Evolutionary conservation across 345 rosid species (phyloP).

Genomic region (Eucalyptus regnans): DNA sequence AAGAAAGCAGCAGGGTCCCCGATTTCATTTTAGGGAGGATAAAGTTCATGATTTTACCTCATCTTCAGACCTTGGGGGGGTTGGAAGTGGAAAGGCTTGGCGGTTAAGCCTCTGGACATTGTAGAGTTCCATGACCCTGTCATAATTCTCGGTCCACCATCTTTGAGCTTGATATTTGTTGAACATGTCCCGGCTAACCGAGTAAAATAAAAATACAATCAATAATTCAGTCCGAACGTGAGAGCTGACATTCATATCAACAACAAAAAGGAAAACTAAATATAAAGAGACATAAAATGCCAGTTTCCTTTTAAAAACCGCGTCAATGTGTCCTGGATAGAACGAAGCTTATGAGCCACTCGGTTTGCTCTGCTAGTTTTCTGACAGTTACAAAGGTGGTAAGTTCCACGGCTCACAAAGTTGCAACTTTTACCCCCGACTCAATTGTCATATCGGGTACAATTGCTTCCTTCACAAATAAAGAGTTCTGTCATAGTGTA

Average conservation of each 20-base stretch:
- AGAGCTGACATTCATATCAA: not conserved
- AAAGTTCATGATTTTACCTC: conserved; percentile 46
- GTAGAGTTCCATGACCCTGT: conserved; percentile 90
- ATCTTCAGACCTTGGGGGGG: conserved; percentile 89
- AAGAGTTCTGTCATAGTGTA: not conserved
- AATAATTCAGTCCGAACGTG: not conserved
- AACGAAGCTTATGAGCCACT: not conserved
- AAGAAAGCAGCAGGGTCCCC: not conserved
- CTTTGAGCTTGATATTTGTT: conserved; percentile 96
- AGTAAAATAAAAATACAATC: not conserved
- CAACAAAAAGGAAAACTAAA: not conserved
- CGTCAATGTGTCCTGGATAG: not conserved
- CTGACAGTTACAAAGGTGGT: not conserved
- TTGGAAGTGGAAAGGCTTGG: conserved; percentile 81
- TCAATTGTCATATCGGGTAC: not conserved
- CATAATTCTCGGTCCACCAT: conserved; percentile 99
- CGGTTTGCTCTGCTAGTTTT: not conserved
- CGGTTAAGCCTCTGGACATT: conserved; percentile 97
- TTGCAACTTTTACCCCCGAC: not conserved
- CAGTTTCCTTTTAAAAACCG: not conserved
- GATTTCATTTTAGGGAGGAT: not conserved
- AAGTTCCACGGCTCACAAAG: not conserved
- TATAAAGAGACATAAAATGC: not conserved
- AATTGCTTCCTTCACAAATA: not conserved
- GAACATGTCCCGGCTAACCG: conserved; percentile 82